Evolutionary conservation across 805 yeast species (phyloP), one percentile per base, ranked within the genome.

Genomic region (Candida sakaeoensis): DNA sequence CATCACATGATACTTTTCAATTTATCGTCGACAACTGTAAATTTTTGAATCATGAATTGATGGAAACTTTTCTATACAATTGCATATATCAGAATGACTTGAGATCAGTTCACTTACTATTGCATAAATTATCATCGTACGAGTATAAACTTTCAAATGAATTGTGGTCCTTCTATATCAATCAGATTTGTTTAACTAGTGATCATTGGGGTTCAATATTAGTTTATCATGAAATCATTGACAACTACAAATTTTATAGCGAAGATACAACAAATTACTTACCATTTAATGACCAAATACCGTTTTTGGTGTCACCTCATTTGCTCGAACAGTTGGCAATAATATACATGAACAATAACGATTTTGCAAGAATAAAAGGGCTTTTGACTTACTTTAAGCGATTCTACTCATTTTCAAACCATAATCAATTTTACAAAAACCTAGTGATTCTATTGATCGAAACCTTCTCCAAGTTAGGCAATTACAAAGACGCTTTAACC

Each of bases 151-250:
- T 63, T 18, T 54, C 65, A 16, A 55, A 61, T 43, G 65, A 67
- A 41, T 25, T 60, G 18, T 68, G 73, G 73, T 54, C 67, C 2
- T 33, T 43, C 2, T 58, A 54, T 26, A 32, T 60, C 0, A 43
- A 58, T 8, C 36, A 55, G 21, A 60, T 60, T 0, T 48, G 60
- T 26, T 55, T 55, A 10, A 25, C 16, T 12, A 43, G 51, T 8
- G 52, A 63, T 44, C 54, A 58, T 37, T 41, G 50, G 4, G 65
- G 72, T 0, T 66, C 69, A 1, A 48, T 52, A 4, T 40, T 65
- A 33, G 51, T 65, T 2, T 68, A 58, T 43, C 70, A 68, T 44
- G 61, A 63, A 30, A 39, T 68, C 8, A 52, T 68, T 3, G 63
- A 60, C 33, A 59, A 63, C 28, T 33, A 44, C 31, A 24, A 33